Percentiles rank a stretch among this genome's conserved stretches.
Conservation (phyloP, 2,329 filamentous ascomycete species). For the Monosporascus sp. region DNA sequence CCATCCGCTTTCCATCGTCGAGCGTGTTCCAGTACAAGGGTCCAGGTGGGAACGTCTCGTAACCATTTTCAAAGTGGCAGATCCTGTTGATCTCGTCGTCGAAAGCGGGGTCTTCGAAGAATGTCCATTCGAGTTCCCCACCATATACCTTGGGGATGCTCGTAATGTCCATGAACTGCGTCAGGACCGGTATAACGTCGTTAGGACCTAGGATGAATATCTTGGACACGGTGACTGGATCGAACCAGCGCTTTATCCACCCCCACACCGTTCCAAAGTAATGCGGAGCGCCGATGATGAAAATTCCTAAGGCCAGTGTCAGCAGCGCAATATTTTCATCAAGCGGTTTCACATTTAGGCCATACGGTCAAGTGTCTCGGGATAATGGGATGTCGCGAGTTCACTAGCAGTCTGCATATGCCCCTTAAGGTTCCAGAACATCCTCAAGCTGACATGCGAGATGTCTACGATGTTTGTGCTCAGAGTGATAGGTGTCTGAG, state of each 20-base stretch:
- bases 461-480: constrained; percentile 96
- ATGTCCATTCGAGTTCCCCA: constrained; percentile 77
- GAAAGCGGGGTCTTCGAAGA: constrained; percentile 67
- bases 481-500: constrained; percentile 81
- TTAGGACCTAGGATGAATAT: constrained; percentile 79
- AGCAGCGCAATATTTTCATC: neutral
- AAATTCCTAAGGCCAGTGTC: constrained; percentile 31
- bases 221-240: constrained; percentile 89
- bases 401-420: constrained; percentile 93
- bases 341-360: neutral
- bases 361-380: constrained; percentile 83
- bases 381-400: constrained; percentile 88
- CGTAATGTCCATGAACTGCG: constrained; percentile 71
- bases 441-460: constrained; percentile 77
- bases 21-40: constrained; percentile 53
- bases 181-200: constrained; percentile 73
- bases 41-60: constrained; percentile 49
- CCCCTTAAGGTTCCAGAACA: constrained; percentile 90
- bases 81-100: constrained; percentile 32
- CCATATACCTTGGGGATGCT: constrained; percentile 90
- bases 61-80: constrained; percentile 46
- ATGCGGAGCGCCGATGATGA: constrained; percentile 78
- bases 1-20: constrained; percentile 39
- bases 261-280: constrained; percentile 94
- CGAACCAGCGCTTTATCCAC: constrained; percentile 94